These are phyloP conservation scores for Ustilago curta DNA, from an alignment of 1,284 basidiomycete species.

Conservation along the genomic window DNA sequence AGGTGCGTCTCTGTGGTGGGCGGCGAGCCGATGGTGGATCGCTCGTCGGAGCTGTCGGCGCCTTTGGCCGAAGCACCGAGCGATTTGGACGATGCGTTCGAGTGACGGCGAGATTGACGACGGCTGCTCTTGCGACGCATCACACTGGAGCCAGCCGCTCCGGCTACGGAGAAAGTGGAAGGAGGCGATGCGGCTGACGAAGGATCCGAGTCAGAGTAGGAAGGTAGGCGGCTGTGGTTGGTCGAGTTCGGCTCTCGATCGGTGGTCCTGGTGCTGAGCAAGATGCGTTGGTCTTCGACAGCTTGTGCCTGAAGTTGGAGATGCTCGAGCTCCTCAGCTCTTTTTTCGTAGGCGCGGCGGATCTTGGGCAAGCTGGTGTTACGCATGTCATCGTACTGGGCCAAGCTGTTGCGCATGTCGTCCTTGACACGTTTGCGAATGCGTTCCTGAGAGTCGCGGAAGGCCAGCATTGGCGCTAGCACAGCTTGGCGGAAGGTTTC, in stretches of 20 bases:
- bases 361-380: slow-evolving; percentile 55
- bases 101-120: slow-evolving; percentile 32
- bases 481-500: slow-evolving; percentile 51
- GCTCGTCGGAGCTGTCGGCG: slow-evolving; percentile 32
- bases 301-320: slow-evolving; percentile 63
- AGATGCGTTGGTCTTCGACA: slow-evolving; percentile 62
- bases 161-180: slow-evolving; percentile 12
- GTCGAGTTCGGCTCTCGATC: slow-evolving; percentile 17
- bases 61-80: slow-evolving; percentile 18
- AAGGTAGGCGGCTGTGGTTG: slow-evolving; percentile 14
- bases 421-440: slow-evolving; percentile 65
- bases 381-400: slow-evolving; percentile 65
- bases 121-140: slow-evolving; percentile 43
- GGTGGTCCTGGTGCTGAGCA: slow-evolving; percentile 47
- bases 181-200: slow-evolving; percentile 21
- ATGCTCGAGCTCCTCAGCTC: slow-evolving; percentile 63
- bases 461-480: slow-evolving; percentile 59
- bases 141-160: slow-evolving; percentile 2
- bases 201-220: slow-evolving; percentile 25
- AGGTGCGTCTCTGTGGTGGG: slow-evolving; percentile 19
- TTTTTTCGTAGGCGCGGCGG: slow-evolving; percentile 59
- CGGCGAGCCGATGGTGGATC: slow-evolving; percentile 34
- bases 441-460: slow-evolving; percentile 64
- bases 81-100: slow-evolving; percentile 29
- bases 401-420: slow-evolving; percentile 54